These are phyloP conservation scores for Coprinopsis strossmayeri DNA, from an alignment of 768 basidiomycete genomes.

Conservation along the genomic window DNA sequence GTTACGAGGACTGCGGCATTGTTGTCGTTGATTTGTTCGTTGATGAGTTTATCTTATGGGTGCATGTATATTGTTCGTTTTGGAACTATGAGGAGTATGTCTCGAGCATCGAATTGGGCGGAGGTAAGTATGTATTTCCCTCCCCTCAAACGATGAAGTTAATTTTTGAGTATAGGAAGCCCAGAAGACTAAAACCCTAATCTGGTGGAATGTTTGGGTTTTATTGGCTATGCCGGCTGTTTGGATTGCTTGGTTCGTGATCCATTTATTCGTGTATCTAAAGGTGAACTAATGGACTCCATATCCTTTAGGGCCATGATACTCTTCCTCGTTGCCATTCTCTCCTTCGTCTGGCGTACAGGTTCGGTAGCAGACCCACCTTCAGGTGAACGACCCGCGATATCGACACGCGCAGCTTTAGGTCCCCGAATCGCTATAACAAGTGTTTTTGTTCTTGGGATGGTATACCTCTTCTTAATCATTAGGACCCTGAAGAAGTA, in stretches of 20 bases:
- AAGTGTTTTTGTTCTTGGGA: conserved; percentile 44
- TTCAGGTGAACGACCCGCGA: conserved; percentile 23
- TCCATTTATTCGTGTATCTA: neutral
- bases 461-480: conserved; percentile 57
- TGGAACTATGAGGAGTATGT: conserved; percentile 65
- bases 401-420: conserved; percentile 33
- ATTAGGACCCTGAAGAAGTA: conserved; percentile 58
- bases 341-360: conserved; percentile 67
- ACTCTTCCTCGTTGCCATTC: conserved; percentile 53
- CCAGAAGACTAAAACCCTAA: conserved; percentile 28
- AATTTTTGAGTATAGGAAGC: conserved; percentile 41
- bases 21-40: conserved; percentile 56
- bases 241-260: conserved; percentile 63
- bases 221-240: conserved; percentile 47
- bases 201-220: conserved; percentile 33
- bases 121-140: conserved; percentile 34
- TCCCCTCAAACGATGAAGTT: neutral
- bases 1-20: conserved; percentile 56
- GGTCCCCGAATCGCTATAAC: conserved; percentile 54
- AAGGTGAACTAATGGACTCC: neutral
- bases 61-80: conserved; percentile 72
- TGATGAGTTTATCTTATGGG: conserved; percentile 69
- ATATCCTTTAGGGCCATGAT: conserved; percentile 52
- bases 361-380: conserved; percentile 39
- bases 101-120: conserved; percentile 66